Conservation (phyloP, 345 rosid genomes). For the Salix viminalis region DNA sequence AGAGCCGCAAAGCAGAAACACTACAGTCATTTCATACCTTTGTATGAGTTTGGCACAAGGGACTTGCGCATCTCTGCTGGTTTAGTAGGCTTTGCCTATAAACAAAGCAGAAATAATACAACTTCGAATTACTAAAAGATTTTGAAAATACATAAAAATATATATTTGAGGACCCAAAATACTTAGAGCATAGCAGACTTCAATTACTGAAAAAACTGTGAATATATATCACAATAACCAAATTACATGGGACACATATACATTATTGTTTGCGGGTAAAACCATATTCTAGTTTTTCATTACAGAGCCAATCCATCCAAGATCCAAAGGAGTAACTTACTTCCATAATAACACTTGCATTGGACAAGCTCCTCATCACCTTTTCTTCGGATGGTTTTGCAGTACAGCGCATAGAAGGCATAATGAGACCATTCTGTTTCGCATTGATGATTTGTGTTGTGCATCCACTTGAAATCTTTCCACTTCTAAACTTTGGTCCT, state of each 20-base stretch:
- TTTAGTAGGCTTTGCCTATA: conserved; percentile 41
- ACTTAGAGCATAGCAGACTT: neutral
- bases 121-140: neutral
- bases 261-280: neutral
- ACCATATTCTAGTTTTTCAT: neutral
- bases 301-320: neutral
- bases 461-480: conserved; percentile 15
- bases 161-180: neutral
- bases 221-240: neutral
- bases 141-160: neutral
- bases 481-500: conserved; percentile 16
- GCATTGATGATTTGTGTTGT: conserved; percentile 23
- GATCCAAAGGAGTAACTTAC: conserved; percentile 25
- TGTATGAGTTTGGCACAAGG: conserved; percentile 19
- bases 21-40: conserved; percentile 55
- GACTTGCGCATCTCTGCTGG: conserved; percentile 25
- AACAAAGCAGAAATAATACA: neutral
- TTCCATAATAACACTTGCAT: conserved; percentile 21
- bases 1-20: conserved; percentile 37
- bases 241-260: neutral
- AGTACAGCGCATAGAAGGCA: conserved; percentile 27
- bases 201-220: neutral
- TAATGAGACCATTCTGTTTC: conserved; percentile 34
- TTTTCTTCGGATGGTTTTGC: conserved; percentile 28
- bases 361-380: conserved; percentile 16